phyloP scores from a whole-genome alignment of 257 asterid species.

The Solanum bulbocastanum region DNA sequence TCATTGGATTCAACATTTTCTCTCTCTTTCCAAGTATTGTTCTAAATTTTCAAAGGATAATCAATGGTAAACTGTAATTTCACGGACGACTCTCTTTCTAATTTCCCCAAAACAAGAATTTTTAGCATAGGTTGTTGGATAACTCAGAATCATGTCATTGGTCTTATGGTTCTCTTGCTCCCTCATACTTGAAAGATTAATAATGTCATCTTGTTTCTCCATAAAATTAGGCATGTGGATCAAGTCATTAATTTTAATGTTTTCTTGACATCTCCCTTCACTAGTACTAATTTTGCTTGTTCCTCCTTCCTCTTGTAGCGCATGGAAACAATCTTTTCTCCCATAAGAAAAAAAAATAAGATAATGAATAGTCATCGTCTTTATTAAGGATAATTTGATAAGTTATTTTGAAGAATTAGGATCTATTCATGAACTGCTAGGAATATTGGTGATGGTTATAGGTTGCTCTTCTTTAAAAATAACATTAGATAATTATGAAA shows the following conservation, averaged over 20 bases:
- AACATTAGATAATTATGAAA: neutral
- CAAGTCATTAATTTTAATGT: neutral
- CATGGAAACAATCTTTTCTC: neutral
- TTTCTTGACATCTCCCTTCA: neutral
- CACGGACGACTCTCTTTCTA: neutral
- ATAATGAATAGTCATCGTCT: neutral
- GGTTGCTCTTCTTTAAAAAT: too few species aligned
- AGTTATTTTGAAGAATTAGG: neutral
- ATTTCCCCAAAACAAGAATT: neutral
- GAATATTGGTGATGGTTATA: too few species aligned
- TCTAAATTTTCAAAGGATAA: neutral
- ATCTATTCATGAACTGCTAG: too few species aligned
- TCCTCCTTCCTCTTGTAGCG: neutral
- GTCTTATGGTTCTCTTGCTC: neutral
- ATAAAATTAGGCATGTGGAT: neutral
- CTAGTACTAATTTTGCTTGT: neutral
- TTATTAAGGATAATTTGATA: neutral
- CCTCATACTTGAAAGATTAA: neutral
- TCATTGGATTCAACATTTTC: neutral
- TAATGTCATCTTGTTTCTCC: neutral
- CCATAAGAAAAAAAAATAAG: neutral
- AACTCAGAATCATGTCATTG: neutral
- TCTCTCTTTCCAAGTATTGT: neutral
- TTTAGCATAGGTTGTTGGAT: neutral
- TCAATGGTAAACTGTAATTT: neutral